Percentiles rank a stretch among this genome's conserved stretches.
These are phyloP conservation scores for Pascua sp. DNA, from an alignment of 1,284 basidiomycete genomes.

Conservation along the genomic window DNA sequence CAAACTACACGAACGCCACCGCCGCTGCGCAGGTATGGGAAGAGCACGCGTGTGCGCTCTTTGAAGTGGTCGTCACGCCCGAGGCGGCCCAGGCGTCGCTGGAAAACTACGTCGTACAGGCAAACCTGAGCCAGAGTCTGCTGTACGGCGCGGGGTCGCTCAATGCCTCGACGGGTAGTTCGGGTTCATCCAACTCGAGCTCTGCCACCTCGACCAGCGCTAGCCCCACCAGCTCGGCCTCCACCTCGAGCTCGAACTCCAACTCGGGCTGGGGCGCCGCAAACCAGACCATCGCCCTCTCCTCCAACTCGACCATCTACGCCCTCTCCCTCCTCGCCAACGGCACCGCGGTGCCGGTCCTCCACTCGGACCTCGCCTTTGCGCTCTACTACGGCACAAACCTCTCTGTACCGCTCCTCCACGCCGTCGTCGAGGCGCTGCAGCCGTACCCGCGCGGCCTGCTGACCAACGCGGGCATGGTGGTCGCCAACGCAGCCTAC, in stretches of 20 bases:
- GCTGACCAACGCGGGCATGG: constrained; percentile 39
- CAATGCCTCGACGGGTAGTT: constrained; percentile 15
- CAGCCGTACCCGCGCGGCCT: constrained; percentile 52
- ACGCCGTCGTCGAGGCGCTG: constrained; percentile 48
- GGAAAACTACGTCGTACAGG: constrained; percentile 49
- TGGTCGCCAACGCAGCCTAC: constrained; percentile 53
- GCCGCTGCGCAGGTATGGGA: constrained; percentile 51
- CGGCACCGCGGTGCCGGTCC: constrained; percentile 42
- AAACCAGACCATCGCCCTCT: constrained; percentile 13
- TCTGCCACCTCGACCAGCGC: background rate
- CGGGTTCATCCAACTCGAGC: constrained; percentile 7
- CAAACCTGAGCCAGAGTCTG: constrained; percentile 47
- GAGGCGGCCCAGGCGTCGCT: constrained; percentile 45
- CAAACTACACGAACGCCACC: constrained; percentile 42
- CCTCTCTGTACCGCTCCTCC: constrained; percentile 37
- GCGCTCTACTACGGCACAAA: constrained; percentile 49
- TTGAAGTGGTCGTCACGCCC: constrained; percentile 50
- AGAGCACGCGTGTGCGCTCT: constrained; percentile 48
- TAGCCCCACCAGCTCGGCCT: background rate
- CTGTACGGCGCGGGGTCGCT: constrained; percentile 26
- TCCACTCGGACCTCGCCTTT: constrained; percentile 52
- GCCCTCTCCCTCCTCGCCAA: constrained; percentile 46
- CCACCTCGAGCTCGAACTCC: background rate
- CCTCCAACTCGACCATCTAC: constrained; percentile 24
- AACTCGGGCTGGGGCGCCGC: constrained; percentile 9